phyloP scores from a whole-genome alignment of 2,329 filamentous ascomycete genomes.

The Penicillium sp. region DNA sequence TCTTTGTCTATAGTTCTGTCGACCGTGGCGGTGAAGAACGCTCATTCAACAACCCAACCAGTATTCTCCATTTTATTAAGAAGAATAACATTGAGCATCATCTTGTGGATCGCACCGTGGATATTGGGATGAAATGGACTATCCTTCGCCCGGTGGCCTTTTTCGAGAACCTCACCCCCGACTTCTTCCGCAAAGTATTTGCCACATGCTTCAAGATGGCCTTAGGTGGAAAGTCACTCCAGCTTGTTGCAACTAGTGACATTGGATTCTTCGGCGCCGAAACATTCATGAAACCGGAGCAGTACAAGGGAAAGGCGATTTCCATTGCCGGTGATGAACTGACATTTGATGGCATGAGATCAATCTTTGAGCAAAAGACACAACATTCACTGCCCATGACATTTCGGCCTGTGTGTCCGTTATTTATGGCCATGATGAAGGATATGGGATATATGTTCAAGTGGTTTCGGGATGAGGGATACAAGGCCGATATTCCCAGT shows the following conservation, averaged over 20 bases:
- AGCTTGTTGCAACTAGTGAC: conserved; percentile 47
- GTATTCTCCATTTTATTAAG: conserved; percentile 60
- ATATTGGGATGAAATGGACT: conserved; percentile 56
- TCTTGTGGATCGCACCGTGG: conserved; percentile 50
- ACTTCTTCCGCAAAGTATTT: conserved; percentile 52
- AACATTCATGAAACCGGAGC: conserved; percentile 47
- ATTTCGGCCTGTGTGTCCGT: too few relatives aligned
- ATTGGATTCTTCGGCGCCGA: conserved; percentile 55
- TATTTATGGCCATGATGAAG: too few relatives aligned
- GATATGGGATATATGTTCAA: too few relatives aligned
- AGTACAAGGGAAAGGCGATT: conserved; percentile 47
- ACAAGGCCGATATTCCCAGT: too few relatives aligned
- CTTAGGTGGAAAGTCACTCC: conserved; percentile 45
- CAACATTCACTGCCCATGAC: too few relatives aligned
- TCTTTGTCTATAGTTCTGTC: conserved; percentile 64
- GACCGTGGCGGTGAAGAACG: conserved; percentile 61
- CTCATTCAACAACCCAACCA: conserved; percentile 54
- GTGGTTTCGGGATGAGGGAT: too few relatives aligned
- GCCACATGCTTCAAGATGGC: conserved; percentile 42
- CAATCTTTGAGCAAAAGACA: conserved; percentile 49
- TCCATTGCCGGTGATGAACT: conserved; percentile 56
- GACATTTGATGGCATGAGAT: conserved; percentile 46
- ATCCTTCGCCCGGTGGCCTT: conserved; percentile 63
- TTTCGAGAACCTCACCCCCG: conserved; percentile 56
- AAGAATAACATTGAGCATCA: conserved; percentile 64